Base-by-base conservation (phyloP, 1,139 yeast genomes). In the Pichia sp. region DNA sequence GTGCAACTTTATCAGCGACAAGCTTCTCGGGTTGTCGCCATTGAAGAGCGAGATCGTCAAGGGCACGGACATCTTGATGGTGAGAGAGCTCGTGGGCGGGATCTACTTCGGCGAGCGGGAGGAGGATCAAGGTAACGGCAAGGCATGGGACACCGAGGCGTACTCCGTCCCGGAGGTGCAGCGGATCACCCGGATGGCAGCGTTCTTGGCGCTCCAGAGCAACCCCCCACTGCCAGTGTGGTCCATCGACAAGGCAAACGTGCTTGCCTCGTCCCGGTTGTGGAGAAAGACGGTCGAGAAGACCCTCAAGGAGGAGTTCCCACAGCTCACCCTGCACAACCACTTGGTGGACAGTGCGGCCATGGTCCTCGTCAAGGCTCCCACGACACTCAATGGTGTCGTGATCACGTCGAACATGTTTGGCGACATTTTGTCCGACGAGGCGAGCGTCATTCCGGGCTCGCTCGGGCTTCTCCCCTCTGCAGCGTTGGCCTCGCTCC, bases 281-380 rank as follows among this genome's bases (percentile, higher is more conserved):
- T 93, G 99, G 99, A 83, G 99, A 74, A 83, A 80, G 68, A 88
- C 96, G 22, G 97, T 91, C 44, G 89, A 89, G 60, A 82, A 85
- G 66, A 87, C 93, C 44, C 85, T 93, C 60, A 72, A 76, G 57
- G 81, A 82, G 57, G 99, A 93, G 70, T 93, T 93, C 76, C 99
- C 99, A 49, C 87, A 83, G 64, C 76, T 93, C 63, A 78, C 77
- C 16, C 76, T 90, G 41, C 88, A 91, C 69, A 96, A 93, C 72
- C 99, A 93, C 75, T 81, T 93, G 71, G 91, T 93, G 65, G 99
- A 93, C 71, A 89, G 97, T 10, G 99, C 99, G 48, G 98, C 99
- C 48, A 93, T 93, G 99, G 90, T 91, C 64, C 74, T 93, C 63
- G 87, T 93, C 62, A 89, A 93, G 74, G 81, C 80, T 58, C 99